phyloP scores from a whole-genome alignment of 2,329 filamentous ascomycete genomes.

The Ophiostoma tasmaniense region DNA sequence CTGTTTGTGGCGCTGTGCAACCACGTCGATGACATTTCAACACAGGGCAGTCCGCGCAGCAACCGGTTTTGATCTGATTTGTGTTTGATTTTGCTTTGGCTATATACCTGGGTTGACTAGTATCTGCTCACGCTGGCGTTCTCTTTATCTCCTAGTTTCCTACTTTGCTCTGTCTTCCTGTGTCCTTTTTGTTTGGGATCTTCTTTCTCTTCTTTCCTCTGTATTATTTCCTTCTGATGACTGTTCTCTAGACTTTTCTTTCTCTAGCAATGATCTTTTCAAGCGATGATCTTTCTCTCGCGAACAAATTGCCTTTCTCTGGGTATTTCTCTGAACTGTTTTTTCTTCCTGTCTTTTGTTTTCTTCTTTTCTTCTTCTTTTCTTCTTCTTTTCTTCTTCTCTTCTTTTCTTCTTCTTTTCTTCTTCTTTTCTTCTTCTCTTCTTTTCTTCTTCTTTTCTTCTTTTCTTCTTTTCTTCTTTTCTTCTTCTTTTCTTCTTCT shows the following conservation, averaged over 20 bases:
- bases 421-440: neutral
- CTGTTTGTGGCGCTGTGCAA: conserved; percentile 90
- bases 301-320: too few relatives aligned
- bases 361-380: too few relatives aligned
- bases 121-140: neutral
- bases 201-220: neutral
- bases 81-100: neutral
- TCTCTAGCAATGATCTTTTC: neutral
- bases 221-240: neutral
- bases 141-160: neutral
- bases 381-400: neutral
- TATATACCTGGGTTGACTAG: neutral
- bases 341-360: too few relatives aligned
- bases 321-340: too few relatives aligned
- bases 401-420: neutral
- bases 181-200: neutral
- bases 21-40: conserved; percentile 66
- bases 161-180: neutral
- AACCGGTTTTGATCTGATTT: conserved; percentile 27
- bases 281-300: too few relatives aligned
- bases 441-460: neutral
- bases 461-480: neutral
- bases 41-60: conserved; percentile 33
- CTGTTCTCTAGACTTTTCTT: neutral
- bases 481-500: neutral